Conservation (phyloP, 306 rosid genomes). For the Vachellia collinsii region DNA sequence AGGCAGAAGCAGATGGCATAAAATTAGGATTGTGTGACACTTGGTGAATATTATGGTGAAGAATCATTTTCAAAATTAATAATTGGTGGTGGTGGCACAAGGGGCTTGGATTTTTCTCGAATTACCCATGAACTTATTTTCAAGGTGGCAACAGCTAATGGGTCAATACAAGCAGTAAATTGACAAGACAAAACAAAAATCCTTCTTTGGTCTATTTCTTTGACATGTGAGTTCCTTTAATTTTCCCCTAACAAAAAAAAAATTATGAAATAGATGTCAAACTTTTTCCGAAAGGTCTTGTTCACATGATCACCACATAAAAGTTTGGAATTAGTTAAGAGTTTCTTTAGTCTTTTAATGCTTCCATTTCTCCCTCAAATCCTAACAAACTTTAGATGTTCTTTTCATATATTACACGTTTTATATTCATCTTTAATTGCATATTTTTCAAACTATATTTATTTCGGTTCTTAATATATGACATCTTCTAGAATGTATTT, state of each 20-base stretch:
- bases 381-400: neutral
- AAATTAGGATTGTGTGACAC: constrained; percentile 10
- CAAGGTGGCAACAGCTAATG: constrained; percentile 35
- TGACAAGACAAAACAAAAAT: constrained; percentile 20
- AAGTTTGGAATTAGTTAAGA: neutral
- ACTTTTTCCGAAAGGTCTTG: neutral
- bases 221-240: constrained; percentile 32
- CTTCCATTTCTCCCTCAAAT: neutral
- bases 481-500: too few species aligned
- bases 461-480: neutral
- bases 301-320: constrained; percentile 10
- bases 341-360: neutral
- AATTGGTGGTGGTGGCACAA: constrained; percentile 23
- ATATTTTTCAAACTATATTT: too few species aligned
- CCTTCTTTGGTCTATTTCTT: constrained; percentile 22
- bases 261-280: neutral
- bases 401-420: neutral
- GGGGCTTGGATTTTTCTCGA: neutral
- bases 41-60: constrained; percentile 32
- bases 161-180: constrained; percentile 28
- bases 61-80: constrained; percentile 38
- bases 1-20: constrained; percentile 11
- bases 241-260: neutral
- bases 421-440: neutral
- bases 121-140: constrained; percentile 28